Conservation (phyloP, 129 eudicot genomes). For the Flaveria ramosissima region DNA sequence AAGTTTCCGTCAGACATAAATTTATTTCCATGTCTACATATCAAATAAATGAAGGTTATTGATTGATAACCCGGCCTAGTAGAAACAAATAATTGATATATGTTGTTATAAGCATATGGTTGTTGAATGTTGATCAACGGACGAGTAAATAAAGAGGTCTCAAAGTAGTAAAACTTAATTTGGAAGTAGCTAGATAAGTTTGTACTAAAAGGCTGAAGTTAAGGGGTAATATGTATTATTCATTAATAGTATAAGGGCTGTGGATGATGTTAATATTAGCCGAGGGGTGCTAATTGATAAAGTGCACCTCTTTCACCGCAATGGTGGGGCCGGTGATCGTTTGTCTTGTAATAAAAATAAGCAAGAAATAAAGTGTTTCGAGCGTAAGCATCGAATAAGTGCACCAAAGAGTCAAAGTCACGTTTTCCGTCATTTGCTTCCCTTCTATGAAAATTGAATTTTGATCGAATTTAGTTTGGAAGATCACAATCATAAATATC, state of each 20-base stretch:
- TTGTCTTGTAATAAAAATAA: conserved; percentile 24
- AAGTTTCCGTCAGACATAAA: background rate
- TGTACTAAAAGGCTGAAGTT: background rate
- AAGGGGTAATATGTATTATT: background rate
- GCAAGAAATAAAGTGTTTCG: conserved; percentile 5
- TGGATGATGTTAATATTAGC: background rate
- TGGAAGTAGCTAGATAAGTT: background rate
- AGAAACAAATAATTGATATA: background rate
- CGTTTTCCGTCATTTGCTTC: background rate
- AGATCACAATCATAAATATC: no score
- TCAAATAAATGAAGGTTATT: background rate
- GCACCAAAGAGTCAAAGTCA: conserved; percentile 19
- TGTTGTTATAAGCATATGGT: background rate
- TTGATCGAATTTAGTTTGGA: no score
- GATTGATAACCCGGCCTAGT: background rate
- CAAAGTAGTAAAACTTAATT: no score
- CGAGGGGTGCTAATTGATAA: background rate
- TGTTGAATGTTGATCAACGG: background rate
- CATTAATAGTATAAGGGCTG: background rate
- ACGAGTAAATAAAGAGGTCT: no score
- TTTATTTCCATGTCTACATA: background rate
- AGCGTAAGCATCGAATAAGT: conserved; percentile 18
- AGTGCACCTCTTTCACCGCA: conserved; percentile 12
- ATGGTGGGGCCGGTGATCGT: conserved; percentile 22
- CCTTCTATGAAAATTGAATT: background rate